Evolutionary conservation across 805 yeast genomes (phyloP).

Genomic region (Nakazawaea holstii): DNA sequence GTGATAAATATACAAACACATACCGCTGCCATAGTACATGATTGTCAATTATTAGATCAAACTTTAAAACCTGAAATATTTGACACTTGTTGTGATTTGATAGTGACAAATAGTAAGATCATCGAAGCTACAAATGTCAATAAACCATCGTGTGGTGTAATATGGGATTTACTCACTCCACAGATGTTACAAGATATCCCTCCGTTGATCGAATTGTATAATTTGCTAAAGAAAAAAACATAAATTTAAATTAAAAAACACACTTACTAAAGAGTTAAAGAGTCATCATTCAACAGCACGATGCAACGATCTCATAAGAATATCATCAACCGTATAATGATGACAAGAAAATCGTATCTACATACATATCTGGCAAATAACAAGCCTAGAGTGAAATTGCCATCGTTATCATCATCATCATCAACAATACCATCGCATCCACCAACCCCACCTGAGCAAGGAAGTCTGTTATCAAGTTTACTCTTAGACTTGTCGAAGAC

Average conservation of each 20-base stretch:
- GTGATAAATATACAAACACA: constrained; percentile 17
- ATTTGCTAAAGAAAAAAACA: too few relatives aligned
- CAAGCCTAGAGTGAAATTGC: too few relatives aligned
- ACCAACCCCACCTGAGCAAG: background rate
- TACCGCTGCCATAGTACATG: constrained; percentile 26
- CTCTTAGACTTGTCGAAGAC: constrained; percentile 7
- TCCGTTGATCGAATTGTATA: constrained; percentile 20
- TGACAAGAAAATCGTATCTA: background rate
- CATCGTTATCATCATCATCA: too few relatives aligned
- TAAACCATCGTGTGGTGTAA: constrained; percentile 23
- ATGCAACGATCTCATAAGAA: background rate
- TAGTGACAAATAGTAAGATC: constrained; percentile 20
- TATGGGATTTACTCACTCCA: constrained; percentile 22
- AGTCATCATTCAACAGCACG: too few relatives aligned
- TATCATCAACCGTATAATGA: background rate
- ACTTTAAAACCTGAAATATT: constrained; percentile 23
- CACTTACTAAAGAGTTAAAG: too few relatives aligned
- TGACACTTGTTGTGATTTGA: constrained; percentile 26
- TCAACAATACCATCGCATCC: too few relatives aligned
- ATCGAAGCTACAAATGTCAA: constrained; percentile 14
- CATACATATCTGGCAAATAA: background rate
- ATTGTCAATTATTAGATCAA: constrained; percentile 23
- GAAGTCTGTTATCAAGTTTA: background rate
- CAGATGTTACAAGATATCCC: constrained; percentile 24
- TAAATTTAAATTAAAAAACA: too few relatives aligned